These are phyloP conservation scores for Cryphonectria naterciae DNA, from an alignment of 2,329 filamentous ascomycete species.

Conservation along the genomic window DNA sequence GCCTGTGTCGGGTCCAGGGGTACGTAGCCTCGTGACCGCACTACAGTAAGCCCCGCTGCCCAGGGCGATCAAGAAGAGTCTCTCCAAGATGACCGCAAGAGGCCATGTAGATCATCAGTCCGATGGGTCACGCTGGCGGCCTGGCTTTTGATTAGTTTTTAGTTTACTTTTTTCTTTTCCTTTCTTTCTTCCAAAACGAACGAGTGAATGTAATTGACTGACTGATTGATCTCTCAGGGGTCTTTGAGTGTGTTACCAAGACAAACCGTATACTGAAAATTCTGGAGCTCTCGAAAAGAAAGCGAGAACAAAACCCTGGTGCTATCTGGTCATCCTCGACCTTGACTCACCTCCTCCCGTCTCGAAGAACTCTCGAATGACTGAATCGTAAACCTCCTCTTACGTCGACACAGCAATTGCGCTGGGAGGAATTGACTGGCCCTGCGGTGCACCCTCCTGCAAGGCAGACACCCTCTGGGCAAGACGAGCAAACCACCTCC, in stretches of 20 bases:
- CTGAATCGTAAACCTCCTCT: neutral
- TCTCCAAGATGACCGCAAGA: constrained; percentile 1
- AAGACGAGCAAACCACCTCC: neutral
- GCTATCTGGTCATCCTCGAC: neutral
- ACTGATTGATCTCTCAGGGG: neutral
- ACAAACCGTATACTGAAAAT: neutral
- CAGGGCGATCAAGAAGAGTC: constrained; percentile 6
- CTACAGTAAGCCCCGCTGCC: constrained; percentile 4
- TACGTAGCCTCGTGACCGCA: constrained; percentile 7
- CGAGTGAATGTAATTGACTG: neutral
- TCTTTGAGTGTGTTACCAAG: neutral
- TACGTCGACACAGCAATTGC: constrained; percentile 10
- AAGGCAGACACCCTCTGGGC: too few relatives aligned
- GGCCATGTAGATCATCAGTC: constrained; percentile 1
- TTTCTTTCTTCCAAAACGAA: neutral
- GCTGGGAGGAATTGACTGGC: neutral
- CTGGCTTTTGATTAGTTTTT: neutral
- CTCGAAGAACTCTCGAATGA: neutral
- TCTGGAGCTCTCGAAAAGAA: neutral
- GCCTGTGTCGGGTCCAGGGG: neutral
- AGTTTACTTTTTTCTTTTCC: neutral
- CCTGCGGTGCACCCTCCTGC: neutral
- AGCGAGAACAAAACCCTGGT: neutral
- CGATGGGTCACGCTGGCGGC: constrained; percentile 5
- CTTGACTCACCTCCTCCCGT: neutral